Evolutionary conservation across 371 early-diverging fungal species (phyloP), one percentile per base, ranked within the genome.

Genomic region (Choanephora cucurbitarum): DNA sequence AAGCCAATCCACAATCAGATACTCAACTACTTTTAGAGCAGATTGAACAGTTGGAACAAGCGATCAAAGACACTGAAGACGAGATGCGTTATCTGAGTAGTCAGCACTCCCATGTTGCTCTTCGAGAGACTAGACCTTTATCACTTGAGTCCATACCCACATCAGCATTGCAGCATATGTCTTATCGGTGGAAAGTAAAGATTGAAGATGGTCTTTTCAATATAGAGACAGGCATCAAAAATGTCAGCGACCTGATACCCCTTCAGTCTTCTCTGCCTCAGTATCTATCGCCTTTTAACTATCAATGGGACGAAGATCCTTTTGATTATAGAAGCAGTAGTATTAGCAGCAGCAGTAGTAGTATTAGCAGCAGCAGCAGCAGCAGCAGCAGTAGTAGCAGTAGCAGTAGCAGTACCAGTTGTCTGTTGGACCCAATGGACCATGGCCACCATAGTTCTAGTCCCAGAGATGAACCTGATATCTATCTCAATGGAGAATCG

Each of bases 161-260:
- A 23, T 33, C 49, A 1, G 39, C 34, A 41, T 21, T 44, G 7
- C 43, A 57, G 31, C 43, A 39, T 17, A 18, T 46, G 22, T 34
- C 41, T 6, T 34, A 55, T 5, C 21, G 45, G 1, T 63, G 64
- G 64, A 53, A 19, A 22, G 13, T 53, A 15, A 41, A 39, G 11
- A 52, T 64, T 1, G n/a, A 45, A 9, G 37, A 64, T 17, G 64
- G 64, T 1, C 51, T 15, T 0, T 58, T 64, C 39, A 50, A 21
- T 18, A 64, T 64, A 10, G 59, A 64, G 15, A 64, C 64, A 22
- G 64, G 59, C 6, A 64, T 64, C 15, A 21, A 45, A 21, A 55
- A 32, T 17, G 19, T 64, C 1, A 55, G 48, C 5, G 59, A 64
- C 32, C 31, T 64, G 6, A 5, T 64, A 13, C 37, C 40, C 3